Conservation (phyloP, 345 rosid genomes). For the Brassica carinata region DNA sequence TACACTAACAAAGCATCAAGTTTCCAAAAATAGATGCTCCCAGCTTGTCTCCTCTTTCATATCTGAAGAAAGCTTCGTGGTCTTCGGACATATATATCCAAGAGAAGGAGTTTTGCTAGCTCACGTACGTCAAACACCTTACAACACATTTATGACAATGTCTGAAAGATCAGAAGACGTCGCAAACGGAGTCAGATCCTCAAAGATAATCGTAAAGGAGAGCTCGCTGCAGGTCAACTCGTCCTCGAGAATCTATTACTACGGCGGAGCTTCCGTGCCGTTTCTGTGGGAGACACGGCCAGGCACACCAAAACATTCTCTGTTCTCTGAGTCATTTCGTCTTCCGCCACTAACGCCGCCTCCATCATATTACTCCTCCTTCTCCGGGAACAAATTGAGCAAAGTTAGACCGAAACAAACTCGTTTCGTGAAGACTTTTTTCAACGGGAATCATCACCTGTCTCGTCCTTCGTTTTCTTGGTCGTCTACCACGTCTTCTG, state of each 20-base stretch:
- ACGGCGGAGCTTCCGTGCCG: slow-evolving; percentile 63
- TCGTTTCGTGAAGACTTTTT: slow-evolving; percentile 32
- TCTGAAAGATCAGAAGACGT: slow-evolving; percentile 29
- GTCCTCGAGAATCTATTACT: slow-evolving; percentile 68
- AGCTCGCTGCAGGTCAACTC: slow-evolving; percentile 53
- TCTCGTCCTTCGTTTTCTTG: slow-evolving; percentile 50
- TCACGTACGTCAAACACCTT: background rate
- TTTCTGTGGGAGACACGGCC: slow-evolving; percentile 85
- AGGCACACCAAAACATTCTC: slow-evolving; percentile 73
- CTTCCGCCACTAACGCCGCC: slow-evolving; percentile 67
- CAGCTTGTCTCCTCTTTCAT: slow-evolving; percentile 29
- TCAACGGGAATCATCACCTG: slow-evolving; percentile 25
- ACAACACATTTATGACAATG: slow-evolving; percentile 24
- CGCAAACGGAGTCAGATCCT: slow-evolving; percentile 33
- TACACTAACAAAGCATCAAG: slow-evolving; percentile 28
- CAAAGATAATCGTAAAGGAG: slow-evolving; percentile 65
- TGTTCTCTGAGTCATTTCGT: slow-evolving; percentile 28
- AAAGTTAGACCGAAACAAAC: slow-evolving; percentile 27
- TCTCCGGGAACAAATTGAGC: slow-evolving; percentile 20
- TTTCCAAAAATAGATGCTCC: slow-evolving; percentile 36
- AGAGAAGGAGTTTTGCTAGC: slow-evolving; percentile 10
- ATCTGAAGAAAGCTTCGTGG: slow-evolving; percentile 28
- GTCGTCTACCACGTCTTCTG: slow-evolving; percentile 42
- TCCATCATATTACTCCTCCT: slow-evolving; percentile 48
- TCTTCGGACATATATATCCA: slow-evolving; percentile 35